Conservation (phyloP, 2,329 filamentous ascomycete genomes). For the Monilinia fructigena region DNA sequence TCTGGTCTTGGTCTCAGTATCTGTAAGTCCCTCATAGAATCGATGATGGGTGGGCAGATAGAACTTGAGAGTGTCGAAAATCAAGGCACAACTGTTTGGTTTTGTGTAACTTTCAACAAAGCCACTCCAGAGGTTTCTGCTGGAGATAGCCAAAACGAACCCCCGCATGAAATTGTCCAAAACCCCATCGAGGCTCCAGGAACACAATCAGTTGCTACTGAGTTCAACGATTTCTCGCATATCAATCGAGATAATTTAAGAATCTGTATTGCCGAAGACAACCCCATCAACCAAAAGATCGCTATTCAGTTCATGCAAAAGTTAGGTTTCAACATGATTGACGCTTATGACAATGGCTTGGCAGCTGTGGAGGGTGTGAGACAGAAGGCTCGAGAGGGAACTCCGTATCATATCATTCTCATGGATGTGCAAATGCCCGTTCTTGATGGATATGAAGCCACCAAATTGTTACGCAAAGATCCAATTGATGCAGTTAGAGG, state of each 20-base stretch:
- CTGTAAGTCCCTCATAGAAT: conserved; percentile 90
- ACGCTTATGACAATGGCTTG: conserved; percentile 85
- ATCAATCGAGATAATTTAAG: conserved; percentile 76
- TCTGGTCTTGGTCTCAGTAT: conserved; percentile 90
- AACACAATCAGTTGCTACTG: conserved; percentile 42
- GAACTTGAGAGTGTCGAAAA: conserved; percentile 75
- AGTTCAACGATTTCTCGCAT: conserved; percentile 65
- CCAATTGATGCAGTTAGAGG: conserved; percentile 72
- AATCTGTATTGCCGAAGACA: conserved; percentile 93
- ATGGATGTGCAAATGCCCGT: conserved; percentile 98
- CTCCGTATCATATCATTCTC: conserved; percentile 83
- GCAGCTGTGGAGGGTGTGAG: conserved; percentile 86
- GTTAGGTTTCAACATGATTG: conserved; percentile 76
- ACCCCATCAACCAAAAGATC: conserved; percentile 91
- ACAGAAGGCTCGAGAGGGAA: conserved; percentile 66
- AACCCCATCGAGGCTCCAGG: conserved; percentile 45
- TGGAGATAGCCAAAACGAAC: conserved; percentile 50
- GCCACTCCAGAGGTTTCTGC: conserved; percentile 61
- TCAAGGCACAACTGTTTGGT: conserved; percentile 70
- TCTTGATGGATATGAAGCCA: conserved; percentile 89
- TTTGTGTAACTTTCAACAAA: conserved; percentile 83
- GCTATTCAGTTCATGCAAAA: conserved; percentile 87
- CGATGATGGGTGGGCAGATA: conserved; percentile 85
- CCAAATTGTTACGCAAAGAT: conserved; percentile 76
- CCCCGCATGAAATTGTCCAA: conserved; percentile 41